Evolutionary conservation across 2,329 filamentous ascomycete species (phyloP), one percentile per base, ranked within the genome.

Genomic region (Penicillium vulpinum): DNA sequence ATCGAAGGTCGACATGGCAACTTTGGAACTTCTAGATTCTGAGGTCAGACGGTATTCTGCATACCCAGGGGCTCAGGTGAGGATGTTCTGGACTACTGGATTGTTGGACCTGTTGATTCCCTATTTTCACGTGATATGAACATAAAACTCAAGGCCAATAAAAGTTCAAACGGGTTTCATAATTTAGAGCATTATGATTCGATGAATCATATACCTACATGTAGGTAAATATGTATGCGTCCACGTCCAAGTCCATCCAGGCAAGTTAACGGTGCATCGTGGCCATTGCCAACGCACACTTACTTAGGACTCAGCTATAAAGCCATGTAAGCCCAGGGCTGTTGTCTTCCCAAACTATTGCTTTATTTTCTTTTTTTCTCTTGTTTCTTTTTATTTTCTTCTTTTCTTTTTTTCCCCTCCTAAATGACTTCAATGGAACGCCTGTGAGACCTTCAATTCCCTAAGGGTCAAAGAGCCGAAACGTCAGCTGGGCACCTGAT

Each of bases 1-100:
- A 59, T 72, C 64, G 53, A 73, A 72, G 13, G 70, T 73, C 46
- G 70, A 73, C 70, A 73, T 73, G 51, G 55, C 38, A 22, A 39
- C 15, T 22, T 44, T 10, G 11, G 3, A 16, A 33, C 3, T n/a
- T n/a, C 4, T 16, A 39, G 24, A 39, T 36, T n/a, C 49, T 45
- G 29, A 49, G 33, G n/a, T 56, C 33, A 45, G 45, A 51, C n/a
- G n/a, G n/a, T n/a, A n/a, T n/a, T 39, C 5, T 46, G 36, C 28
- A 51, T 44, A 21, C 35, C 7, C 16, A 35, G 15, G 6, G n/a
- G 22, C 11, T 28, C 24, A 48, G 28, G 31, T 49, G 38, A 41
- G 33, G 35, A 28, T 50, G 51, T 29, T 18, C 21, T 48, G 29
- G 29, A 38, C 11, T 31, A 24, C 22, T 36, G 4, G 4, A 29